Percentiles rank a stretch among this genome's conserved stretches.
Conservation (phyloP, 192 early-diverging fungal genomes). For the Coemansia aciculifera region DNA sequence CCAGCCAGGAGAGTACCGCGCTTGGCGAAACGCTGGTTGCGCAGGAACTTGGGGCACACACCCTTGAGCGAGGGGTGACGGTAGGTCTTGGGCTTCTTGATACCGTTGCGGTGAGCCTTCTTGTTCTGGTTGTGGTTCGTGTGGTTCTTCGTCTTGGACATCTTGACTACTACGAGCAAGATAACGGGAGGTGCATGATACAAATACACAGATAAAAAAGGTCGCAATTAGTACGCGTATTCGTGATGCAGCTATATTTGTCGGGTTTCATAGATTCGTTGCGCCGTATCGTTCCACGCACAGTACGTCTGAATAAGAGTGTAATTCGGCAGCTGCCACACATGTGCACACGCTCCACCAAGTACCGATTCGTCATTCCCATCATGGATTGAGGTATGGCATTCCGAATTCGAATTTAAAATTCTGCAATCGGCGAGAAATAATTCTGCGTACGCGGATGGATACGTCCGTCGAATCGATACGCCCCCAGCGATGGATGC, state of each 20-base stretch:
- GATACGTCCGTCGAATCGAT: conserved; percentile 5
- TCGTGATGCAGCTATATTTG: not conserved
- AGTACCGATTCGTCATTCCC: not conserved
- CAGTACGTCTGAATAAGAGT: not conserved
- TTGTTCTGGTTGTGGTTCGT: conserved; percentile 99
- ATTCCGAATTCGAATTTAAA: conserved; percentile 5
- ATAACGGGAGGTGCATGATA: not conserved
- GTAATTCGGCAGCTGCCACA: not conserved
- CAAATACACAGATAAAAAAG: not conserved
- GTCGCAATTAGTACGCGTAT: conserved; percentile 1
- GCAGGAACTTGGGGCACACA: conserved; percentile 91
- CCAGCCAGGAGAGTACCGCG: conserved; percentile 44
- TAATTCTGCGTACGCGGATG: conserved; percentile 5
- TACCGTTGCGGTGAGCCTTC: conserved; percentile 99
- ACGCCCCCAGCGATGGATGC: not conserved
- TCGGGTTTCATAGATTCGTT: not conserved
- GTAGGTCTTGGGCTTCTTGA: conserved; percentile 94
- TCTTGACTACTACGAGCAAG: conserved; percentile 46
- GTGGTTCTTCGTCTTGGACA: conserved; percentile 98
- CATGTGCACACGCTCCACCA: not conserved
- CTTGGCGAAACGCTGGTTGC: conserved; percentile 97
- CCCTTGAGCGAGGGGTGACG: conserved; percentile 91
- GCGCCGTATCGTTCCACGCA: not conserved
- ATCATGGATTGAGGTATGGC: not conserved
- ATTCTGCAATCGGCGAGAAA: not conserved